phyloP scores from a whole-genome alignment of 2,329 filamentous ascomycete genomes.

The Xylariaceae sp. region DNA sequence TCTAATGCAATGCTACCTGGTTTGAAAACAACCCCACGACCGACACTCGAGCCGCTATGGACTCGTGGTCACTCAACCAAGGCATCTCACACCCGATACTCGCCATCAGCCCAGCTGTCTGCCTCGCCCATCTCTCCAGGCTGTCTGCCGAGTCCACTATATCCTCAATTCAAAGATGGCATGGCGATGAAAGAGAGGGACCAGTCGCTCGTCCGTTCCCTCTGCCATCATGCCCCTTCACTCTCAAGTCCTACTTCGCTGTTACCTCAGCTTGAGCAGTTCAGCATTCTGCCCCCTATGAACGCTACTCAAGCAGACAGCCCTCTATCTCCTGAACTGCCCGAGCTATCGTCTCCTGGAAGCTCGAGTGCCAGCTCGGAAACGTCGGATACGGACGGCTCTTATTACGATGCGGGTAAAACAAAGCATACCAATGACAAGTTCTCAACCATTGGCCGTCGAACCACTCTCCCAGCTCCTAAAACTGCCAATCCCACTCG shows the following conservation, averaged over 20 bases:
- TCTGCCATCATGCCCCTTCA: slow-evolving; percentile 26
- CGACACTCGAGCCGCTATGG: slow-evolving; percentile 35
- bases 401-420: too few species aligned
- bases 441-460: not conserved
- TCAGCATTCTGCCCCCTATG: slow-evolving; percentile 21
- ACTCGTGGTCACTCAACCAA: slow-evolving; percentile 23
- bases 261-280: slow-evolving; percentile 24
- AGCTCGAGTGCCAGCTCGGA: too few species aligned
- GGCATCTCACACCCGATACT: slow-evolving; percentile 5
- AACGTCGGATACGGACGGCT: too few species aligned
- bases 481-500: not conserved
- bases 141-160: slow-evolving; percentile 32
- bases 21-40: slow-evolving; percentile 29
- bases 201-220: slow-evolving; percentile 32
- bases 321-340: too few species aligned
- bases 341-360: too few species aligned
- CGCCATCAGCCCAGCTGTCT: slow-evolving; percentile 14
- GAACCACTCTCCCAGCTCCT: too few species aligned
- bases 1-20: slow-evolving; percentile 25
- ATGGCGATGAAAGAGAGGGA: slow-evolving; percentile 34
- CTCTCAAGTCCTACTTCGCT: slow-evolving; percentile 19
- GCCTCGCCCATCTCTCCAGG: slow-evolving; percentile 30
- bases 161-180: slow-evolving; percentile 31
- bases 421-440: too few species aligned
- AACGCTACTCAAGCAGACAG: not conserved